Base-by-base conservation (phyloP, 805 yeast genomes). In the Ogataea paradorogensis region DNA sequence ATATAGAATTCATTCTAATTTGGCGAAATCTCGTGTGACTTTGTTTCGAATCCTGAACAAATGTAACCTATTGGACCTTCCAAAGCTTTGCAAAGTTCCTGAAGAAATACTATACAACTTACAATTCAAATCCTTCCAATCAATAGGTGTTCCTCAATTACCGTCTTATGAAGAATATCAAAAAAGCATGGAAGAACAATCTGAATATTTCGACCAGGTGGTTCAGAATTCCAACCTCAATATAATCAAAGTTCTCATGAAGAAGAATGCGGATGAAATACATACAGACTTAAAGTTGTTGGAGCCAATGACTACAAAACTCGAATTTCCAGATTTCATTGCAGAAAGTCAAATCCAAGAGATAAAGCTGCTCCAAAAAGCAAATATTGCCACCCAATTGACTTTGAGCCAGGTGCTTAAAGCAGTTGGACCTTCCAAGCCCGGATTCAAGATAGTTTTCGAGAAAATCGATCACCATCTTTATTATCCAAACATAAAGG, bases 121-220 rank as follows among this genome's bases (percentile, higher is more conserved):
- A 32, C 74, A 95, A 49, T 72, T 87, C 74, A 88, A 87, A 58
- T 80, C 93, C 4, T 86, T 84, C 65, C 75, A 82, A 15, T 74
- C 88, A 0, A 82, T 89, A 15, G 95, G 95, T 0, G 78, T 79
- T 9, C 96, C 96, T 1, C 72, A 70, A 21, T 52, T 77, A 29
- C 89, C 91, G 3, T 55, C 67, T 0, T 80, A 62, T 49, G 61
- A 53, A 10, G 71, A 70, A 23, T 70, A 63, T 36, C 28, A 48
- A 28, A 33, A 45, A 15, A 47, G 45, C 8, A 14, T 51, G 26
- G 9, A 27, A 6, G 50, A 51, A 16, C 50, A 50, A 16, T 36
- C 41, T 8, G 43, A 40, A 4, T 40, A 48, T 1, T 50, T 54
- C 26, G 43, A 30, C 2, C 29, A 32, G 3, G 26, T 56, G 24